Percentiles rank a stretch among this genome's conserved stretches.
Conservation (phyloP, 2,329 filamentous ascomycete species). For the Saccharata proteae region DNA sequence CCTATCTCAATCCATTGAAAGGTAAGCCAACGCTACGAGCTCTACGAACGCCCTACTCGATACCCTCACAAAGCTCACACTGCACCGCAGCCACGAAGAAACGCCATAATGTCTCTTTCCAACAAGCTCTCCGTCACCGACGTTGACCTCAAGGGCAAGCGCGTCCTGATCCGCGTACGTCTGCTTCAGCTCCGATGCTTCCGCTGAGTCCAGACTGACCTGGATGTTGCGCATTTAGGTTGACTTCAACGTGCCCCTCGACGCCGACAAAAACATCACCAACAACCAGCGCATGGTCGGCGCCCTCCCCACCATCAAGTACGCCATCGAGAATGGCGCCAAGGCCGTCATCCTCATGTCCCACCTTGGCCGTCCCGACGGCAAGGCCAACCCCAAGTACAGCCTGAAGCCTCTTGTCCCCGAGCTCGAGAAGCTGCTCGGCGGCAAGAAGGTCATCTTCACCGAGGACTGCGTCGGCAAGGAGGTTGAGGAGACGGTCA, state of each 20-base stretch:
- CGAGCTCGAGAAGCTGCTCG: constrained; percentile 83
- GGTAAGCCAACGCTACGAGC: no score
- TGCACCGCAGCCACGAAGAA: no score
- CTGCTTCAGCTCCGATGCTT: constrained; percentile 2
- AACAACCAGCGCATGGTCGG: constrained; percentile 98
- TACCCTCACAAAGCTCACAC: no score
- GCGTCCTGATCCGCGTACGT: constrained; percentile 90
- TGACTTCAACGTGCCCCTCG: constrained; percentile 99
- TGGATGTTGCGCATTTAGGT: no score
- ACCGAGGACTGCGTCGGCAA: constrained; percentile 81
- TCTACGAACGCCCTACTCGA: no score
- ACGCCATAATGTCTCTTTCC: constrained; percentile 87
- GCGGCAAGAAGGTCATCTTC: constrained; percentile 75
- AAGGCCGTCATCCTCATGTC: constrained; percentile 96
- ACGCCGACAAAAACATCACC: constrained; percentile 84
- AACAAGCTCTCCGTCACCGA: constrained; percentile 97
- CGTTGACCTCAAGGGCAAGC: constrained; percentile 95
- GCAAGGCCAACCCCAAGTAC: constrained; percentile 83
- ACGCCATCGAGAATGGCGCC: constrained; percentile 79
- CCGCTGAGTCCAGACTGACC: no score
- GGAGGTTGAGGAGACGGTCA: constrained; percentile 81
- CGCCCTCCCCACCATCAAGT: constrained; percentile 88
- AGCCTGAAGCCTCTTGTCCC: constrained; percentile 83
- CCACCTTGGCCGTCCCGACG: constrained; percentile 91
- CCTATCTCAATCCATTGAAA: no score